Percentiles rank a stretch among this genome's conserved stretches.
phyloP scores from a whole-genome alignment of 257 asterid genomes.

The Penstemon eatonii region DNA sequence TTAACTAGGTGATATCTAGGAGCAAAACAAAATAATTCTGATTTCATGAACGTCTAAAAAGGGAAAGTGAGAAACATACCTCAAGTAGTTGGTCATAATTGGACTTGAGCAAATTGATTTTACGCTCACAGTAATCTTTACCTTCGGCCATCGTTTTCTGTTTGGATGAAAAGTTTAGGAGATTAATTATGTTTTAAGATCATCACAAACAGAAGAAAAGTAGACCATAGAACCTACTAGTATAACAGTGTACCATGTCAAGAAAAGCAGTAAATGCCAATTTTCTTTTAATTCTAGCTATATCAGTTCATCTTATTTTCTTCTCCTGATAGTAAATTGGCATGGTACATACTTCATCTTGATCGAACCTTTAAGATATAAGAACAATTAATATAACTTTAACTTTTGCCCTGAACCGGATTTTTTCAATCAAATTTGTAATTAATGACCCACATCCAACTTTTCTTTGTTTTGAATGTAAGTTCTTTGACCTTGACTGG shows the following conservation, averaged over 20 bases:
- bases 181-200: conserved; percentile 17
- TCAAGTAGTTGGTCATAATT: conserved; percentile 92
- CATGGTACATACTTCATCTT: too few species aligned
- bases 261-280: conserved; percentile 1
- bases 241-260: not conserved
- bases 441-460: too few species aligned
- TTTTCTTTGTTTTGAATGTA: too few species aligned
- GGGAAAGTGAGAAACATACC: conserved; percentile 43
- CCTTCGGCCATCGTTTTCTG: conserved; percentile 96
- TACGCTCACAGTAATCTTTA: conserved; percentile 89
- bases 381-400: not conserved
- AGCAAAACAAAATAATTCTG: not conserved
- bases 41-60: not conserved
- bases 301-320: not conserved
- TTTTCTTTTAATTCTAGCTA: not conserved
- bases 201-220: not conserved
- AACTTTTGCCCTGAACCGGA: not conserved
- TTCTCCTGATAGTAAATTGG: not conserved
- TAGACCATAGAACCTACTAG: not conserved
- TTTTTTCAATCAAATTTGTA: too few species aligned
- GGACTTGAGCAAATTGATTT: conserved; percentile 83
- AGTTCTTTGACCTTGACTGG: not conserved
- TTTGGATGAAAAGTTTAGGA: conserved; percentile 12
- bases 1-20: not conserved
- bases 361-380: too few species aligned